Percentiles rank a stretch among this genome's conserved stretches.
Conservation (phyloP, 2,329 filamentous ascomycete species). For the Ophiocordyceps camponoti-rufipedis region DNA sequence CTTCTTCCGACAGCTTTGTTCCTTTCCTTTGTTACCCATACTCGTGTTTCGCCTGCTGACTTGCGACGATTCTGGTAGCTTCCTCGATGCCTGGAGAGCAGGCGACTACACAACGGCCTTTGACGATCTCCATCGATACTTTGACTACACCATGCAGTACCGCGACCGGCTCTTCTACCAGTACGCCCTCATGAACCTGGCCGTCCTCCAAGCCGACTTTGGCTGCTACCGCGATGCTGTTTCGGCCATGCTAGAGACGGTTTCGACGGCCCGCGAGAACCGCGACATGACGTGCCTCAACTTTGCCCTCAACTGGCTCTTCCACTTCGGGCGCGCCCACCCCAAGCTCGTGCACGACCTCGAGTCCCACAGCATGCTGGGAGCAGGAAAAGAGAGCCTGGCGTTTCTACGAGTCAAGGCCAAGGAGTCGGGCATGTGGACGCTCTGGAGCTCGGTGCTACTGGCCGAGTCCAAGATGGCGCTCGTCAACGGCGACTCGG, state of each 20-base stretch:
- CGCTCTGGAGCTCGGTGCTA: constrained; percentile 64
- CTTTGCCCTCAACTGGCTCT: constrained; percentile 89
- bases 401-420: constrained; percentile 73
- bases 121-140: constrained; percentile 83
- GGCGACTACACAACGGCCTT: constrained; percentile 83
- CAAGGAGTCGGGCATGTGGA: constrained; percentile 73
- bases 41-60: not conserved
- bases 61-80: constrained; percentile 26
- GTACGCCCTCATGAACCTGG: constrained; percentile 83
- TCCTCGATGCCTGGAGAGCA: constrained; percentile 80
- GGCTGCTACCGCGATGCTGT: constrained; percentile 79
- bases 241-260: constrained; percentile 86
- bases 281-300: constrained; percentile 85
- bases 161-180: constrained; percentile 77
- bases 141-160: constrained; percentile 87
- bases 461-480: constrained; percentile 72
- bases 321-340: constrained; percentile 79
- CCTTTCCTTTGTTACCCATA: not conserved
- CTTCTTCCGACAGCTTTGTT: no score
- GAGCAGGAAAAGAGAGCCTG: constrained; percentile 63
- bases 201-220: constrained; percentile 88
- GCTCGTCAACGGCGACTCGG: constrained; percentile 51
- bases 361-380: constrained; percentile 55
- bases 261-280: constrained; percentile 86
- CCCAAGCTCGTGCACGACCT: constrained; percentile 54